phyloP scores from a whole-genome alignment of 2,329 filamentous ascomycete species.

The Epichloe gansuensis region DNA sequence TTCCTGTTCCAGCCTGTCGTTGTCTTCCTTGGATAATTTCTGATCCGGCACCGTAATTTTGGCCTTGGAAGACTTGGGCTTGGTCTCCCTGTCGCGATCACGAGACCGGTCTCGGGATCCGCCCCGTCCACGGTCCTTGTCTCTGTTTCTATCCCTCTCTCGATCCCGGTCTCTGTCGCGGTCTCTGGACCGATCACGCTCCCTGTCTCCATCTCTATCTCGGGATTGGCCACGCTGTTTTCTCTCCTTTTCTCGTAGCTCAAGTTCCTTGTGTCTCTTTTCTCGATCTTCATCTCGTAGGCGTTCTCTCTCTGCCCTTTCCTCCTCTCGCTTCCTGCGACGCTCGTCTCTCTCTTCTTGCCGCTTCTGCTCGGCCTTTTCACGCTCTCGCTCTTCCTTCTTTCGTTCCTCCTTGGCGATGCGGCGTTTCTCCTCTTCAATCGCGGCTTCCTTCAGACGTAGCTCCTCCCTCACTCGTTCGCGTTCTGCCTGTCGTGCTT shows the following conservation, averaged over 20 bases:
- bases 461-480: constrained; percentile 50
- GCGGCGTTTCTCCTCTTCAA: constrained; percentile 48
- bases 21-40: constrained; percentile 45
- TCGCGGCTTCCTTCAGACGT: constrained; percentile 44
- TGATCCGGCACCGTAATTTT: constrained; percentile 30
- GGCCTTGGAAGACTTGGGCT: constrained; percentile 18
- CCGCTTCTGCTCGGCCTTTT: constrained; percentile 37
- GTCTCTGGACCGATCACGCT: constrained; percentile 16
- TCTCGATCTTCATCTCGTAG: constrained; percentile 28
- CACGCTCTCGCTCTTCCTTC: constrained; percentile 34
- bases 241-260: constrained; percentile 25
- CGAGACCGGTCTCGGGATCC: constrained; percentile 19
- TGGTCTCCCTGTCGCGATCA: constrained; percentile 20
- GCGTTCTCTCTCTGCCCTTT: constrained; percentile 42
- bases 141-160: constrained; percentile 19
- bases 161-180: constrained; percentile 19
- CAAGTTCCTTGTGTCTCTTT: constrained; percentile 27
- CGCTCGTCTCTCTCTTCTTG: constrained; percentile 39
- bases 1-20: constrained; percentile 44
- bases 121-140: constrained; percentile 18
- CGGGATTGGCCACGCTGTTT: constrained; percentile 9
- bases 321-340: constrained; percentile 37
- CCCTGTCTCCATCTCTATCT: neutral
- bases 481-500: constrained; percentile 45
- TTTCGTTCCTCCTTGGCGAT: constrained; percentile 46